Evolutionary conservation across 2,329 filamentous ascomycete genomes (phyloP).

Genomic region (Penicillium oxalicum): DNA sequence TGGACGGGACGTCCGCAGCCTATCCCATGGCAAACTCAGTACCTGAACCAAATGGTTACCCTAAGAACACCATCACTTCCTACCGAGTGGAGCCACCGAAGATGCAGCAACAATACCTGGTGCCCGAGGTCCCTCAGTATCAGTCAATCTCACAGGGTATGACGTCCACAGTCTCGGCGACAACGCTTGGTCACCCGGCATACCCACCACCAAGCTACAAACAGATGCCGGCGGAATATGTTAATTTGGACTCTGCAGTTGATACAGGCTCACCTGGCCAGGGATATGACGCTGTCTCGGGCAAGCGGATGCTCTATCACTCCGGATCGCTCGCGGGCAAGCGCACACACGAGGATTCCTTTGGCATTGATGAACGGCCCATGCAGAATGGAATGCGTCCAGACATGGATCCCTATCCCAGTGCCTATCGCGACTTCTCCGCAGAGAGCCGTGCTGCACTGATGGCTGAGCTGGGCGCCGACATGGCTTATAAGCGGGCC

Average conservation of each 20-base stretch:
- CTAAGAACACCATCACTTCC: slow-evolving; percentile 25
- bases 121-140: slow-evolving; percentile 36
- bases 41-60: slow-evolving; percentile 22
- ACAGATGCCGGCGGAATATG: slow-evolving; percentile 26
- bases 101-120: slow-evolving; percentile 28
- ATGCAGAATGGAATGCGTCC: slow-evolving; percentile 44
- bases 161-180: slow-evolving; percentile 22
- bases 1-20: slow-evolving; percentile 22
- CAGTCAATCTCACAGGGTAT: slow-evolving; percentile 32
- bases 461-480: slow-evolving; percentile 22
- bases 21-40: slow-evolving; percentile 21
- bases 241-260: slow-evolving; percentile 19
- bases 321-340: slow-evolving; percentile 26
- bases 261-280: slow-evolving; percentile 21
- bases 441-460: slow-evolving; percentile 20
- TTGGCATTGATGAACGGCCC: slow-evolving; percentile 35
- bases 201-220: slow-evolving; percentile 35
- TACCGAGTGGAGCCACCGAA: slow-evolving; percentile 26
- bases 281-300: slow-evolving; percentile 19
- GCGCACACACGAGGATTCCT: slow-evolving; percentile 35
- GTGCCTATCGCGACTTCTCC: slow-evolving; percentile 22
- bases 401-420: slow-evolving; percentile 23
- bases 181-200: slow-evolving; percentile 12
- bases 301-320: slow-evolving; percentile 29
- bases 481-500: slow-evolving; percentile 33